Conservation (phyloP, 306 rosid species). For the Luffa aegyptiaca region DNA sequence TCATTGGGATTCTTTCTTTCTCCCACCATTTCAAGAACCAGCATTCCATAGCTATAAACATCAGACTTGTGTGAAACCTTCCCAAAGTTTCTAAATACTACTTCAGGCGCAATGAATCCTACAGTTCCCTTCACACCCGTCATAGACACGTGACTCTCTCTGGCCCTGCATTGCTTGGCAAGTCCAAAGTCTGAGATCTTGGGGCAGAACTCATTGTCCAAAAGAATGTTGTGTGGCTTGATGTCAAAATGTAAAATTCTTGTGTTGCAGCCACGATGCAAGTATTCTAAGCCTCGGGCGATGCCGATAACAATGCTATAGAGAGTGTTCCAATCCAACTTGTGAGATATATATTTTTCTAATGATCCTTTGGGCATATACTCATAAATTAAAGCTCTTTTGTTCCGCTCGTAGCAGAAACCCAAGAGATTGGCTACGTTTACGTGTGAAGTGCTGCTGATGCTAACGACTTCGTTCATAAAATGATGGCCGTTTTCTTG, state of each 20-base stretch:
- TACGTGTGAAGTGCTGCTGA: conserved; percentile 36
- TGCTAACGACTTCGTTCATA: conserved; percentile 51
- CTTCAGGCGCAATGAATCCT: neutral
- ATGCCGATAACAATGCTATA: conserved; percentile 42
- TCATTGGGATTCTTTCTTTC: neutral
- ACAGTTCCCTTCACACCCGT: neutral
- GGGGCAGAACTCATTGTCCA: conserved; percentile 43
- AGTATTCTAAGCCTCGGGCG: conserved; percentile 38
- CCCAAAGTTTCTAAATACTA: neutral
- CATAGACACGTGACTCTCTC: neutral
- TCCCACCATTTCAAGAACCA: neutral
- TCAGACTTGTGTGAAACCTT: neutral
- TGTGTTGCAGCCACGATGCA: conserved; percentile 2
- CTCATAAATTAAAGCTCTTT: conserved; percentile 62
- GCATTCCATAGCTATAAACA: conserved; percentile 3
- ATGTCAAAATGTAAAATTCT: conserved; percentile 68
- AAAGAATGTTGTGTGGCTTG: conserved; percentile 69
- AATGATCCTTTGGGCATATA: conserved; percentile 48
- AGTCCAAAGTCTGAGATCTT: conserved; percentile 85
- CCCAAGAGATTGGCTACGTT: conserved; percentile 70
- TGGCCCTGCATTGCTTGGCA: neutral
- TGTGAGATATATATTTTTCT: neutral
- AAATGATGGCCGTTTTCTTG: conserved; percentile 60
- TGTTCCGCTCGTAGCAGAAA: conserved; percentile 44
- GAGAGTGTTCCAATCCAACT: conserved; percentile 45